Evolutionary conservation across 352 stramenopile species (phyloP), one percentile per base, ranked within the genome.

Genomic region (Pythium periplocum): DNA sequence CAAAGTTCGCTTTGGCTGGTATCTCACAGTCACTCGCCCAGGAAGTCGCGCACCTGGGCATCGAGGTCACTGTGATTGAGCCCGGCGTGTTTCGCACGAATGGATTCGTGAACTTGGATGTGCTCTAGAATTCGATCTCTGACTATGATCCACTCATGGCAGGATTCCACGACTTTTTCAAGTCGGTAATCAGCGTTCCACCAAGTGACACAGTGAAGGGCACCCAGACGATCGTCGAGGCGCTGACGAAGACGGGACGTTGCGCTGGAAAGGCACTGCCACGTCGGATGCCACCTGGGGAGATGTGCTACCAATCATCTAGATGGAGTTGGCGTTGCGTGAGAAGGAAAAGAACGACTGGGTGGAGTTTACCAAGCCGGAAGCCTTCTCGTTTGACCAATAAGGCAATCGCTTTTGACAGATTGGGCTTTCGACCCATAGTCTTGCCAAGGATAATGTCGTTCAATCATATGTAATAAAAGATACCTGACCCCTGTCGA

Each of bases 1-100:
- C 66, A 4, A 79, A 79, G 11, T 75, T 76, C 53, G 70, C 70
- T 6, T 45, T 76, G 1, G 70, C 67, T 4, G 66, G 66, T 10
- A 51, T 79, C 32, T 64, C 67, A 0, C 33, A 76, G 55, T 61
- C 64, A 6, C 42, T 79, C 26, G 59, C 54, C 7, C 41, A 51
- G 30, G 70, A 79, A 47, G 51, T 79, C 1, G 54, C 63, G 46
- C 52, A 59, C 9, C 66, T 79, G 26, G 51, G 53, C 37, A 79
- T 79, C 44, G 12, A 53, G 11, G 52, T 58, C 34, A 58, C 44
- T 4, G 6, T 32, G 12, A 35, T 58, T 39, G 52, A 51, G 6
- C 52, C 38, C 4, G 52, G 52, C 40, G 10, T 45, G 32, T 58
- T 58, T 33, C 31, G 34, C 35, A 58, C 52, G n/a, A 41, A 52